Evolutionary conservation across 306 rosid species (phyloP).

Genomic region (Fagus sylvatica): DNA sequence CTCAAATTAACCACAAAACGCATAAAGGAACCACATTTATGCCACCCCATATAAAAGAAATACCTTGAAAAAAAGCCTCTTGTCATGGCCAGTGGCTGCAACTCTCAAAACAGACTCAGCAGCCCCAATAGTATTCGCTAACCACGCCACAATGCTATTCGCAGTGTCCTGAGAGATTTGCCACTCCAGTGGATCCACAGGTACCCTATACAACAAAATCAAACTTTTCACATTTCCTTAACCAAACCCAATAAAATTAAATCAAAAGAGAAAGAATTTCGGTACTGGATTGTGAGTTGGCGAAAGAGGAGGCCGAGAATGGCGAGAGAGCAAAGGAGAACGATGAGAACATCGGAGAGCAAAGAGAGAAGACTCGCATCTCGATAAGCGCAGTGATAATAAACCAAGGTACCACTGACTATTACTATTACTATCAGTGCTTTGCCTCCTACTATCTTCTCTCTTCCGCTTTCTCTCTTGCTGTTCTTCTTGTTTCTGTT

Average conservation of each 20-base stretch:
- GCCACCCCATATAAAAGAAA: too few relatives aligned
- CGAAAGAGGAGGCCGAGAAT: conserved; percentile 94
- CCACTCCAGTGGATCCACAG: conserved; percentile 97
- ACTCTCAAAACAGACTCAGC: conserved; percentile 94
- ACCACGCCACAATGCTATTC: conserved; percentile 64
- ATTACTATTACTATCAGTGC: conserved; percentile 56
- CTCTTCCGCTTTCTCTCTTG: background rate
- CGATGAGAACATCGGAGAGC: conserved; percentile 84
- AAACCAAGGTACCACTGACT: conserved; percentile 62
- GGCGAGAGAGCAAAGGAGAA: conserved; percentile 93
- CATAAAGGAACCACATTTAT: too few relatives aligned
- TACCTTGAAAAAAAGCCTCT: conserved; percentile 87
- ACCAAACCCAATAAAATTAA: too few relatives aligned
- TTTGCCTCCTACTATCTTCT: background rate
- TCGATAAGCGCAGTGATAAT: conserved; percentile 85
- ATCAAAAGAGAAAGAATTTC: background rate
- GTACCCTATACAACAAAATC: conserved; percentile 80
- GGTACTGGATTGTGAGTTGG: conserved; percentile 71
- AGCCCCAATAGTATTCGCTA: conserved; percentile 87
- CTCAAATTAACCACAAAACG: too few relatives aligned
- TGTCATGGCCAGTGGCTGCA: conserved; percentile 95
- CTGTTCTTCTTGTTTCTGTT: too few relatives aligned
- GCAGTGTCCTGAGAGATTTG: conserved; percentile 93
- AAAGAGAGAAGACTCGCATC: conserved; percentile 71
- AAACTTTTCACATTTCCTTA: too few relatives aligned